Conservation (phyloP, 192 early-diverging fungal genomes). For the Jimgerdemannia lactiflua region DNA sequence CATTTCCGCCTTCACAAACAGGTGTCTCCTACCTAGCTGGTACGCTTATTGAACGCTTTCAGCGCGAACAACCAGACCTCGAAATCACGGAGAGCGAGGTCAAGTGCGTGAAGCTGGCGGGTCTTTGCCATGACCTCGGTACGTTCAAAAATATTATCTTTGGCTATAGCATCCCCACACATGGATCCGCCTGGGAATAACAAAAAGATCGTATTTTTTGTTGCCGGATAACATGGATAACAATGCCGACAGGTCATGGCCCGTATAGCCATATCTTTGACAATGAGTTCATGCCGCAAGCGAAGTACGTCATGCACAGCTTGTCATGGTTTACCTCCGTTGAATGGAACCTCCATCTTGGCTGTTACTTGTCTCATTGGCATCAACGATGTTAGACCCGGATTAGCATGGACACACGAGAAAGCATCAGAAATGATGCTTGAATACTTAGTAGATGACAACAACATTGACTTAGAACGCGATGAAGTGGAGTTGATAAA, state of each 20-base stretch:
- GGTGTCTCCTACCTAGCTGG: conserved; percentile 85
- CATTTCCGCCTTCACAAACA: conserved; percentile 9
- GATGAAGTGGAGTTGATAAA: conserved; percentile 65
- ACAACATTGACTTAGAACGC: conserved; percentile 62
- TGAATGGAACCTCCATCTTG: background rate
- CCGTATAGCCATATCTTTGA: conserved; percentile 98
- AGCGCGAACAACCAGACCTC: conserved; percentile 74
- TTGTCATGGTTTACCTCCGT: background rate
- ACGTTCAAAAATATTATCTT: conserved; percentile 1
- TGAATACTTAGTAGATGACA: conserved; percentile 70
- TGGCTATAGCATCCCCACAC: conserved; percentile 2
- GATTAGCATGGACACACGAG: conserved; percentile 68
- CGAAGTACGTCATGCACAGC: conserved; percentile 16
- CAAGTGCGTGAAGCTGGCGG: conserved; percentile 86
- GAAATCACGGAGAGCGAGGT: conserved; percentile 76
- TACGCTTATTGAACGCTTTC: conserved; percentile 66
- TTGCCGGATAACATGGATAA: no score
- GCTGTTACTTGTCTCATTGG: no score
- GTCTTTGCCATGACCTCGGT: conserved; percentile 91
- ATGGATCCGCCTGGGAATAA: background rate
- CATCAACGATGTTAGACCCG: conserved; percentile 25
- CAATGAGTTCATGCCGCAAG: conserved; percentile 76
- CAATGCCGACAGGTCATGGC: conserved; percentile 70
- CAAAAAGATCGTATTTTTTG: background rate
- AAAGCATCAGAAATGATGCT: conserved; percentile 85